Evolutionary conservation across 768 basidiomycete species (phyloP), one percentile per base, ranked within the genome.

Genomic region (Calocybe indica): DNA sequence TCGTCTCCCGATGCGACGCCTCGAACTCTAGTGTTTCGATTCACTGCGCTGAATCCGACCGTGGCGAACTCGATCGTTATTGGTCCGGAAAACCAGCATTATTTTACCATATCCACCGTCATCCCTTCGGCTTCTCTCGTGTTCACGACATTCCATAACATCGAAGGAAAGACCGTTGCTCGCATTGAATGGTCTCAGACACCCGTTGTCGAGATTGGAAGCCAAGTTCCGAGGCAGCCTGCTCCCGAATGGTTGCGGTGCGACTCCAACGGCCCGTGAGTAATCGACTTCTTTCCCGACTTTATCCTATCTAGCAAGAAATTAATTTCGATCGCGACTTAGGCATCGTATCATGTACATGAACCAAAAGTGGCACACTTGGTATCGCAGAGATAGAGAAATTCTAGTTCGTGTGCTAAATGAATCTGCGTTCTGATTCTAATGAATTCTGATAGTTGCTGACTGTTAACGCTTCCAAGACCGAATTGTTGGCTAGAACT

Each of bases 31-130:
- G 48, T 66, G 5, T 63, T 71, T 55, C 58, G 58, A 8, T 73
- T 75, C 61, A 63, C 64, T n/a, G 59, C 69, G 28, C 60, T 71
- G 51, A 70, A 63, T 45, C 65, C 67, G 4, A 69, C 69, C 22
- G 60, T 78, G 11, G 58, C 74, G 14, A 67, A 76, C 55, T 75
- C 69, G 50, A 62, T 54, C 11, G 67, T 79, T 35, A 47, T 70
- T 37, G 76, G 76, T 0, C 68, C 77, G 0, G 65, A 67, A 35
- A 59, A 63, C 14, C 63, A 65, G 50, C 62, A 67, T 30, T 65
- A 62, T 10, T 76, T 75, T 55, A 72, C 71, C 11, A 65, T 72
- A 38, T 46, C 62, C n/a, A 62, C 62, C 28, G 45, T 13, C 39
- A 32, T 37, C 36, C 45, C 41, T 6, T 12, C 35, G 14, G 56